Evolutionary conservation across 257 asterid genomes (phyloP), one percentile per base, ranked within the genome.

Genomic region (Pogostemon cablin): DNA sequence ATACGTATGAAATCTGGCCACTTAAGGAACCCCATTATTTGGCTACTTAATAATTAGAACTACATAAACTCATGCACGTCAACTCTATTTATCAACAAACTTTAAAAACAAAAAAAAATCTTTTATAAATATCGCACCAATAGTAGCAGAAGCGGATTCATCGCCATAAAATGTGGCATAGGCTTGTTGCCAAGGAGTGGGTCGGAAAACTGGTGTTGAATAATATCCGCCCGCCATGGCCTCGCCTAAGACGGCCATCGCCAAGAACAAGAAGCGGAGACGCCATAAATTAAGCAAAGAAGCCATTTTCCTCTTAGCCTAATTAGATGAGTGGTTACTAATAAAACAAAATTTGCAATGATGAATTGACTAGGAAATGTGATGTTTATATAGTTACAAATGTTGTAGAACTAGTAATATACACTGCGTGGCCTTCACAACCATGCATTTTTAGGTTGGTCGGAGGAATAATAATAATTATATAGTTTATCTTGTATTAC

Each of bases 111-210:
- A 71, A 9, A 35, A 3, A n/a, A 6, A 6, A 9, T 3, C 7
- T 40, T 6, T 20, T 1, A 20, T 66, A 25, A 0, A 20, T 43
- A 74, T 71, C 79, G 9, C 44, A 89, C 95, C 92, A 84, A 86
- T 83, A 9, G 92, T 89, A 6, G 61, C 96, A 3, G 89, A 74
- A 12, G 91, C 95, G 0, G 95, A 53, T 49, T 87, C 96, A 5
- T 90, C 95, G 5, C 96, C 95, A 0, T 90, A 90, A 52, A 90
- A 90, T 0, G 95, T 90, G 71, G 96, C 96, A 69, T 64, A 71
- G 8, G 96, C 95, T 20, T 65, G 78, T 65, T 75, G 67, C 95
- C 88, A 85, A 6, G 85, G 59, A 15, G 78, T 76, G 11, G 90
- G 74, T n/a, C 15, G 71, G 65, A 83, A 90, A 34, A 7, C 80